phyloP scores from a whole-genome alignment of 805 yeast genomes.

The Hanseniaspora opuntiae region DNA sequence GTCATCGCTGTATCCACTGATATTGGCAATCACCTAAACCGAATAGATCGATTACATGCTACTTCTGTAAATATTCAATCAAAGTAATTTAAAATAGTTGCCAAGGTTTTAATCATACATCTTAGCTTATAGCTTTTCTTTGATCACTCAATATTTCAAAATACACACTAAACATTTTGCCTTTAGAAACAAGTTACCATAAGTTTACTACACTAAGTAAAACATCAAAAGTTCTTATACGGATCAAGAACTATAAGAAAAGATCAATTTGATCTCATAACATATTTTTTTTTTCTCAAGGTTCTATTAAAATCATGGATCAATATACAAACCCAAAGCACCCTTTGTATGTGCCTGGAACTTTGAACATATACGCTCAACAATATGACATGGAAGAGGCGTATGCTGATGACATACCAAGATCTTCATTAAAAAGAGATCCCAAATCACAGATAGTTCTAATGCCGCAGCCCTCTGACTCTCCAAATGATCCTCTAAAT shows the following conservation, averaged over 20 bases:
- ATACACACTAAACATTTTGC: background rate
- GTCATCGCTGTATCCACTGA: too few species aligned
- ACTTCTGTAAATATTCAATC: too few species aligned
- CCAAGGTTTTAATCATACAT: too few species aligned
- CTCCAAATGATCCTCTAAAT: constrained; percentile 52
- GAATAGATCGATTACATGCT: too few species aligned
- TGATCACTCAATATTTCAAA: background rate
- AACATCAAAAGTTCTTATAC: background rate
- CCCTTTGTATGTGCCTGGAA: constrained; percentile 43
- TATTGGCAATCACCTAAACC: too few species aligned
- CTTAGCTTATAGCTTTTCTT: too few species aligned
- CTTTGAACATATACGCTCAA: constrained; percentile 37
- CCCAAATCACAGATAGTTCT: constrained; percentile 28
- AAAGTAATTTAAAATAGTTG: too few species aligned
- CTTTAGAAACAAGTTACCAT: constrained; percentile 5
- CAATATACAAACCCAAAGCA: constrained; percentile 28
- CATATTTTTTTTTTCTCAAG: background rate
- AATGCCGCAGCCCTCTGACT: constrained; percentile 54
- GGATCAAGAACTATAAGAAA: background rate
- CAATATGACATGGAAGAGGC: constrained; percentile 21
- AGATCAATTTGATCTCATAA: background rate
- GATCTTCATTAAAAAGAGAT: constrained; percentile 26
- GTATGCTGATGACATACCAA: constrained; percentile 18
- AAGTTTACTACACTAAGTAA: background rate
- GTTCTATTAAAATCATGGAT: constrained; percentile 24